These are phyloP conservation scores for Pythium rhizo-oryzae DNA, from an alignment of 352 stramenopile genomes.

Conservation along the genomic window DNA sequence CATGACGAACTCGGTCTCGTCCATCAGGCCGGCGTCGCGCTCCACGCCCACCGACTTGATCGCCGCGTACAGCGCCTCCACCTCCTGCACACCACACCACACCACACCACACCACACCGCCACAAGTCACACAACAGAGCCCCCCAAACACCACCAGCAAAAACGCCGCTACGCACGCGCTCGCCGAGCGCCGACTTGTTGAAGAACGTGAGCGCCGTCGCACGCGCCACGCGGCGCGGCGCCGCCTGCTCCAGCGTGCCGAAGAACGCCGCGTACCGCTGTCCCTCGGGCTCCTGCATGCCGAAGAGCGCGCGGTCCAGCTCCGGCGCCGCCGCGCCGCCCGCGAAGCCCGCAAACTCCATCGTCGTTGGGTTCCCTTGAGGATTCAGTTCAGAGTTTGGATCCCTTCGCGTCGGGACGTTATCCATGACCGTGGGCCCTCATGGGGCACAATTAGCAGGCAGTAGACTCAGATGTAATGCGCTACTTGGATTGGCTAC, in stretches of 20 bases:
- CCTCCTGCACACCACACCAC: constrained; percentile 30
- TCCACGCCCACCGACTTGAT: constrained; percentile 51
- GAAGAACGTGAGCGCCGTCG: constrained; percentile 55
- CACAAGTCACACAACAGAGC: background rate
- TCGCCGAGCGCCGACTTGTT: constrained; percentile 42
- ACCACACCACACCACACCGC: background rate
- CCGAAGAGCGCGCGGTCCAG: constrained; percentile 46
- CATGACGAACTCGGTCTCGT: constrained; percentile 62
- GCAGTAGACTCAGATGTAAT: background rate
- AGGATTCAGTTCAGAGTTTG: background rate
- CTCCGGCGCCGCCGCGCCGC: background rate
- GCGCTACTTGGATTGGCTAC: background rate
- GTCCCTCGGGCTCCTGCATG: constrained; percentile 65
- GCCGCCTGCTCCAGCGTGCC: constrained; percentile 40
- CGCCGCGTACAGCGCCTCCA: constrained; percentile 46
- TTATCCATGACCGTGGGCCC: too few relatives aligned
- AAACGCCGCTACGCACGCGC: background rate
- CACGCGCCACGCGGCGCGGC: constrained; percentile 25
- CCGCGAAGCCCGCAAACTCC: constrained; percentile 20
- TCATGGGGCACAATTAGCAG: background rate
- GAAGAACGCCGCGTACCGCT: constrained; percentile 68
- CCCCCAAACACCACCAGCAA: background rate
- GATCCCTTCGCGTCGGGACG: background rate
- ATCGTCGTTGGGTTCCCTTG: background rate
- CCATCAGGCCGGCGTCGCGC: constrained; percentile 37